Evolutionary conservation across 495 filamentous ascomycete species (phyloP).

Genomic region (Neurospora terricola): DNA sequence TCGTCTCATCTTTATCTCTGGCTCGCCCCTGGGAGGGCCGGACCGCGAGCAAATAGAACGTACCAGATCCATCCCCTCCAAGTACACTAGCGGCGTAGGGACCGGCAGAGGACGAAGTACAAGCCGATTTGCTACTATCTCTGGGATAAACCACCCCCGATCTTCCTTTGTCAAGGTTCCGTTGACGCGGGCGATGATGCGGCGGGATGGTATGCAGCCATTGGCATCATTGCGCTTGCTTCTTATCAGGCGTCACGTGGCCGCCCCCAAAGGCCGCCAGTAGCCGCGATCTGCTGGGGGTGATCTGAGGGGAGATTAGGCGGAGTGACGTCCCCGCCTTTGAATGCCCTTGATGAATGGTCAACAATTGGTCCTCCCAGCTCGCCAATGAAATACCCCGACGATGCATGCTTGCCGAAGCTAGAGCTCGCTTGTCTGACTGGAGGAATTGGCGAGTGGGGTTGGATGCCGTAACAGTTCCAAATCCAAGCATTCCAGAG

Average conservation of each 20-base stretch:
- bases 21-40: not conserved
- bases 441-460: not conserved
- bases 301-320: too few species aligned
- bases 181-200: conserved; percentile 22
- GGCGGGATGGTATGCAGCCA: conserved; percentile 8
- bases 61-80: conserved; percentile 9
- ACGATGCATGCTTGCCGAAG: conserved; percentile 2
- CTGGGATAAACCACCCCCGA: not conserved
- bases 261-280: conserved; percentile 15
- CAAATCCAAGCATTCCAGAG: not conserved
- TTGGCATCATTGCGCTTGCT: conserved; percentile 1
- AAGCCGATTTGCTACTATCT: conserved; percentile 9
- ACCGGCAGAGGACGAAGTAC: not conserved
- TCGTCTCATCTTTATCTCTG: not conserved
- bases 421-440: not conserved
- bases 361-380: conserved; percentile 2
- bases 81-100: not conserved
- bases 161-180: conserved; percentile 18
- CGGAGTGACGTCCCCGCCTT: too few species aligned
- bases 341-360: conserved; percentile 5
- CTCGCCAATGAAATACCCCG: not conserved
- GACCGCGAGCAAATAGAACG: not conserved
- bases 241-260: conserved; percentile 23
- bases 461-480: not conserved
- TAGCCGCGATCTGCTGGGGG: conserved; percentile 19